phyloP scores from a whole-genome alignment of 2,329 filamentous ascomycete genomes.

The Fusarium avenaceum region DNA sequence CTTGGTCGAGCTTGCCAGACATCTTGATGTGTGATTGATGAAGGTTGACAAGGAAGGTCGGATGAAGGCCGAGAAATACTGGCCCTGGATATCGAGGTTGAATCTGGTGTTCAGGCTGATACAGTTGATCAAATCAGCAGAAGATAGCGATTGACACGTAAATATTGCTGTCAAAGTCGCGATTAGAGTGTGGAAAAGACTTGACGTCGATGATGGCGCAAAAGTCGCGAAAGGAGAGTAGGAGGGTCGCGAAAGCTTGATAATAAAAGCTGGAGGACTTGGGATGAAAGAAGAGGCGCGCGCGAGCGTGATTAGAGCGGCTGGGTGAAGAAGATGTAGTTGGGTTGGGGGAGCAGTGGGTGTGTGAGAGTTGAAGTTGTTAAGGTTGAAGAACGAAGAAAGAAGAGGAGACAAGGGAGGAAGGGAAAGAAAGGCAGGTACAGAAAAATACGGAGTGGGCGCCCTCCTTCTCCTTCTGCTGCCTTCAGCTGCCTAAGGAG shows the following conservation, averaged over 20 bases:
- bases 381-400: conserved; percentile 36
- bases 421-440: conserved; percentile 28
- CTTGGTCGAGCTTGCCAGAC: conserved; percentile 96
- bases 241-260: conserved; percentile 20
- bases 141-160: conserved; percentile 39
- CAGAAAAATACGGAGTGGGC: conserved; percentile 49
- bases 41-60: conserved; percentile 33
- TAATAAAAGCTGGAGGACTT: conserved; percentile 20
- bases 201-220: conserved; percentile 27
- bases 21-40: conserved; percentile 65
- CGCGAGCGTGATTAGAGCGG: conserved; percentile 36
- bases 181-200: conserved; percentile 9
- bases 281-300: conserved; percentile 34
- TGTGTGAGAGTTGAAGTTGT: conserved; percentile 35
- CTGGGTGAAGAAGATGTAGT: conserved; percentile 25
- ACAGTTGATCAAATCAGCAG: conserved; percentile 45
- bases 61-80: conserved; percentile 17
- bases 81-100: conserved; percentile 21
- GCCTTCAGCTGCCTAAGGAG: conserved; percentile 36
- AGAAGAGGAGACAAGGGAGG: conserved; percentile 26
- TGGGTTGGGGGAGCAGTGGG: conserved; percentile 41
- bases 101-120: conserved; percentile 43
- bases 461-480: conserved; percentile 38
- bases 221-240: conserved; percentile 26
- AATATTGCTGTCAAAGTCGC: conserved; percentile 29